These are phyloP conservation scores for Ophiostoma piceae DNA, from an alignment of 2,329 filamentous ascomycete genomes.

Conservation along the genomic window DNA sequence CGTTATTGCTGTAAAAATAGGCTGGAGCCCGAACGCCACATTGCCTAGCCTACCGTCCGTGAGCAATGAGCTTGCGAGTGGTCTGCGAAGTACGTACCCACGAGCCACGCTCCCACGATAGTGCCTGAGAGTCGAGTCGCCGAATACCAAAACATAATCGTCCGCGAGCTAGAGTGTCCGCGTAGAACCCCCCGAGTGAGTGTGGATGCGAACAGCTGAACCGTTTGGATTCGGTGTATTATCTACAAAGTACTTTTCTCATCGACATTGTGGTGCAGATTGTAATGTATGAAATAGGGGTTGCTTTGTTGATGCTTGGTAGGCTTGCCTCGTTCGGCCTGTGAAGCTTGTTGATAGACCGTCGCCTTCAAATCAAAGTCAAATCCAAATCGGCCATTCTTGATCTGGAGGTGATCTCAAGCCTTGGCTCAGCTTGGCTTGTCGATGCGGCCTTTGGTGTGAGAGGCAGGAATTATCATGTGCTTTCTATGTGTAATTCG, in stretches of 20 bases:
- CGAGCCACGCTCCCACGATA: too few relatives aligned
- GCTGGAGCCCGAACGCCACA: neutral
- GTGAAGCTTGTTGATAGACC: neutral
- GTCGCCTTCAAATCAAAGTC: neutral
- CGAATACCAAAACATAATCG: neutral
- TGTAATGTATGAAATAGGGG: conserved; percentile 4
- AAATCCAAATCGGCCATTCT: neutral
- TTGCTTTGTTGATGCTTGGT: neutral
- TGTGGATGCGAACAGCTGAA: neutral
- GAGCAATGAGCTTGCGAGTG: neutral
- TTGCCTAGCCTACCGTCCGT: neutral
- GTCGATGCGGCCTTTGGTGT: neutral
- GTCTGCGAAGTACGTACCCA: too few relatives aligned
- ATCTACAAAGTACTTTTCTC: neutral
- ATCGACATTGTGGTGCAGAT: neutral
- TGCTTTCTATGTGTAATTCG: neutral
- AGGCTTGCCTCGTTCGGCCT: neutral
- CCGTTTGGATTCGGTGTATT: neutral
- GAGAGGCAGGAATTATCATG: neutral
- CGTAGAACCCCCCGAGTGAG: neutral
- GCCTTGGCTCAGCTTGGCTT: neutral
- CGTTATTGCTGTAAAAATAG: neutral
- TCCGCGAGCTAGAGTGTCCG: neutral
- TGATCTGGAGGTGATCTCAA: neutral
- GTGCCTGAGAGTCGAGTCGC: neutral